Evolutionary conservation across 441 rosid genomes (phyloP).

Genomic region (Jatropha multifida): DNA sequence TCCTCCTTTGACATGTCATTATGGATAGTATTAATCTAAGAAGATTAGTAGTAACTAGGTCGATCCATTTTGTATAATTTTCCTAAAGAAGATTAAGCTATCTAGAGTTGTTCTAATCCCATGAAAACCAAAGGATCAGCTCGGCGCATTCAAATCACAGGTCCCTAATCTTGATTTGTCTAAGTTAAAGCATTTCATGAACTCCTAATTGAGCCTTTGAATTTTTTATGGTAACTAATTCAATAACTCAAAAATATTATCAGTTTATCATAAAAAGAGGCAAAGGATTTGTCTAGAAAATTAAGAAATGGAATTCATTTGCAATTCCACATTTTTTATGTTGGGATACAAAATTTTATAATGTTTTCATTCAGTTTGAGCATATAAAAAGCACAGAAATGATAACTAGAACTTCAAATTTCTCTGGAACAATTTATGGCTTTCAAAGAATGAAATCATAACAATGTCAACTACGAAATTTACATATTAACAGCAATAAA

Average conservation of each 20-base stretch:
- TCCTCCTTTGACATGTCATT: neutral
- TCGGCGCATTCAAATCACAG: neutral
- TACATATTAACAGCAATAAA: no score
- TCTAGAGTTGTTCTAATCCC: neutral
- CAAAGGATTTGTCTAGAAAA: neutral
- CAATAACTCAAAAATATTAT: neutral
- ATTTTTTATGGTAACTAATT: neutral
- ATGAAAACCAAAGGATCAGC: neutral
- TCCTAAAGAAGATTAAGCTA: neutral
- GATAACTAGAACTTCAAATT: neutral
- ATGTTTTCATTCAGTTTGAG: neutral
- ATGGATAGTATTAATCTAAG: neutral
- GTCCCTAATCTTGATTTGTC: no score
- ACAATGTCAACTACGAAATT: no score
- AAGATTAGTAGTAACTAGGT: neutral
- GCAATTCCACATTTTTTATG: neutral
- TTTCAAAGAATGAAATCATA: slow-evolving; percentile 1
- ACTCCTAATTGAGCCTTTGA: neutral
- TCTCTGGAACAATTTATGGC: neutral
- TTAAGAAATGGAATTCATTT: neutral
- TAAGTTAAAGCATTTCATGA: no score
- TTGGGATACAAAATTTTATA: neutral
- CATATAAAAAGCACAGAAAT: neutral
- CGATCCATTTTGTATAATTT: neutral
- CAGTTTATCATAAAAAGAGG: neutral